Evolutionary conservation across 257 asterid genomes (phyloP), one percentile per base, ranked within the genome.

Genomic region (Echites panduratus): DNA sequence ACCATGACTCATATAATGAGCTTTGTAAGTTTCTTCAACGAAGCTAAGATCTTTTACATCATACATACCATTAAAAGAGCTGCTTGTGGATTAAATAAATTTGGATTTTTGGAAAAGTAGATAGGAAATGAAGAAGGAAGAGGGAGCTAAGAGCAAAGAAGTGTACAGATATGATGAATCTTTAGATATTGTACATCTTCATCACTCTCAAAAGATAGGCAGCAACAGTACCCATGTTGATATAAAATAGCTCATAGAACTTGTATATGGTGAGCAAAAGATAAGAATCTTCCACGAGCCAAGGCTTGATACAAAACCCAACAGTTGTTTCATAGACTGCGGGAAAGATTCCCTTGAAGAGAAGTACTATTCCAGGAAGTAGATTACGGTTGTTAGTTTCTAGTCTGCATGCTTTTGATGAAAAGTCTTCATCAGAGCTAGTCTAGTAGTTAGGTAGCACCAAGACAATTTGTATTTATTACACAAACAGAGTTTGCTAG

Each of bases 1-100:
- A 84, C 78, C 96, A 78, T 70, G 98, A 91, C 81, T 94, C 97
- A 2, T 94, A 91, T 80, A 81, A 89, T 62, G 97, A 89, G 81
- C 93, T 94, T 66, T 94, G 97, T 94, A 83, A 86, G 98, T 84
- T 73, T 68, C 70, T 79, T 78, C 56, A 48, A 70, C 50, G 59
- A 40, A 12, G 44, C 7, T 38, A 38, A 64, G 2, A 7, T 38
- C 16, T 64, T 64, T 7, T 38, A 38, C 22, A 0, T 38, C 49
- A 38, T 38, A 19, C 47, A 7, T 62, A 16, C 27, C 8, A 9
- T 35, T 35, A 38, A 63, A 63, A 63, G 13, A 35, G 20, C 38
- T 0, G 20, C 38, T 35, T 17, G 27, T 17, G 68, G 27, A 63
- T 63, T 19, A 22, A 17, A 19, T 63, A 16, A 63, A 14, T 63